Percentiles rank a stretch among this genome's conserved stretches.
phyloP scores from a whole-genome alignment of 495 filamentous ascomycete genomes.

The Glarea lozoyensis region DNA sequence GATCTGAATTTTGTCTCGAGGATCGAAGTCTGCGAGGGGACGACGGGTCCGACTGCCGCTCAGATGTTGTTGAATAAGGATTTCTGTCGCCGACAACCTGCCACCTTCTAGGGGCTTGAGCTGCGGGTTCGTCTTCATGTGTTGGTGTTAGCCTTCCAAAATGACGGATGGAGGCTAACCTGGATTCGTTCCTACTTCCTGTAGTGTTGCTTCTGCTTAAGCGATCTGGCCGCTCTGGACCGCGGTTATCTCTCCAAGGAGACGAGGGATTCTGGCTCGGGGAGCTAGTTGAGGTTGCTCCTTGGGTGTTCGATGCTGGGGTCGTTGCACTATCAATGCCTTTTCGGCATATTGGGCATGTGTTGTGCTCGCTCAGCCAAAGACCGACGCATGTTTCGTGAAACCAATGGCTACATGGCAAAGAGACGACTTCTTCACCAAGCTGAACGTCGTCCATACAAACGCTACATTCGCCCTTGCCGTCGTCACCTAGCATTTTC shows the following conservation, averaged over 20 bases:
- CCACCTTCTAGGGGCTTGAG: neutral
- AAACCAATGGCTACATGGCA: constrained; percentile 93
- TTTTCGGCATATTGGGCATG: constrained; percentile 80
- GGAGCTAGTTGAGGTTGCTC: constrained; percentile 6
- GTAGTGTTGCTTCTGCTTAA: constrained; percentile 1
- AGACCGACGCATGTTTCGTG: constrained; percentile 66
- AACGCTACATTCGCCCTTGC: constrained; percentile 27
- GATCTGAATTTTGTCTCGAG: too few relatives aligned
- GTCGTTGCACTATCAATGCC: constrained; percentile 45
- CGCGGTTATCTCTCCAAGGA: constrained; percentile 17
- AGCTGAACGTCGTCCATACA: constrained; percentile 82
- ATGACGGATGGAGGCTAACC: constrained; percentile 12
- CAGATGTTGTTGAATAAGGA: too few relatives aligned
- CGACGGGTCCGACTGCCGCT: too few relatives aligned
- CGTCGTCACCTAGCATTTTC: constrained; percentile 53
- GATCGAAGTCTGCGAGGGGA: too few relatives aligned
- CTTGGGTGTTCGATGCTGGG: constrained; percentile 2
- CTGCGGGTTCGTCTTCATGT: too few relatives aligned
- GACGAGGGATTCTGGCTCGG: constrained; percentile 4
- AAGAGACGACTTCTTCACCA: constrained; percentile 63
- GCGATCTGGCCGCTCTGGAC: too few relatives aligned
- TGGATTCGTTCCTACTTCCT: constrained; percentile 9
- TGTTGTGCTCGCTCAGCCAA: constrained; percentile 84
- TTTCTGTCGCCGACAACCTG: neutral
- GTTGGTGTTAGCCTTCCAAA: constrained; percentile 9